Base-by-base conservation (phyloP, 176 grass and related monocot species). In the Chrysopogon serrulatus region DNA sequence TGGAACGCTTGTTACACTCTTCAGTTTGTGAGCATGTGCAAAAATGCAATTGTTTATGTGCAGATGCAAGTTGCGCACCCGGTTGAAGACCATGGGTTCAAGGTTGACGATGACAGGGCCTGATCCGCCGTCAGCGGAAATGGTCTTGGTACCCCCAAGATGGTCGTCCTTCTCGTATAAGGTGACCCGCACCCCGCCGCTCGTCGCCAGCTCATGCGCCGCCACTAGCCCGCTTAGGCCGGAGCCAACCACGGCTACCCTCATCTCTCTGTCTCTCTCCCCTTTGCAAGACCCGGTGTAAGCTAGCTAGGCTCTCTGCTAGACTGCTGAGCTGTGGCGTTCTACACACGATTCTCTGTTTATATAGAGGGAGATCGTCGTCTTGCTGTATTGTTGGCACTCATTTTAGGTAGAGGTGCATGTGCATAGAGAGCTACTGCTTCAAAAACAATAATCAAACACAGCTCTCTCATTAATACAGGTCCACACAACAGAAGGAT, bases 91-190 rank as follows among this genome's bases (percentile, higher is more conserved):
- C 34, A 35, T 35, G 34, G 34, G 34, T 2, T 35, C 34, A 11
- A 43, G 41, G 41, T 43, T 11, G 41, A 43, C 41, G 10, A 10
- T 10, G 41, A 43, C 41, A 8, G 1, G 62, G 30, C 62, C 14
- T 15, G 6, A n/a, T n/a, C 30, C 4, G 14, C 8, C 8, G 6
- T 57, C 21, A 2, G 24, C 41, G 56, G 76, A 31, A 43, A 90
- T 64, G 17, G 91, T 85, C 76, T 79, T 93, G 42, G 80, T 41
- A 35, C 91, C 91, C 21, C 91, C 91, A 27, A 93, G 80, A 65
- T 81, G 75, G 24, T 68, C 81, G 27, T 93, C 91, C 76, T 85
- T 90, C 35, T 93, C 91, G 10, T 90, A 93, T 10, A 93, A 8
- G 27, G 89, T 87, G 32, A 93, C 87, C 10, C 79, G 49, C 2